These are phyloP conservation scores for Amesomyces nigricolor DNA, from an alignment of 2,329 filamentous ascomycete genomes.

Conservation along the genomic window DNA sequence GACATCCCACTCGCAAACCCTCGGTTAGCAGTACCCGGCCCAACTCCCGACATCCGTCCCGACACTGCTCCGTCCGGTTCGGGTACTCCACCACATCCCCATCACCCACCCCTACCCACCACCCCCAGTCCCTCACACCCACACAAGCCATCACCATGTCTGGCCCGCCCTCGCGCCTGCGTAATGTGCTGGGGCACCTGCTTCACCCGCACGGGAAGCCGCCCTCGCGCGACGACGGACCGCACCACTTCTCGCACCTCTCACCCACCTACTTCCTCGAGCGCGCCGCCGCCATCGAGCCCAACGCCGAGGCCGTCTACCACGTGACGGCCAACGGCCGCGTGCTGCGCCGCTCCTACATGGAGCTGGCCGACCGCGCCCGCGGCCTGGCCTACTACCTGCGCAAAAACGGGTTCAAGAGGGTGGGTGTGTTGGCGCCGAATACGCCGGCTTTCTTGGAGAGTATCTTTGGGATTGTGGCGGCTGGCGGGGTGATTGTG, in stretches of 20 bases:
- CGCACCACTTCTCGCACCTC: constrained; percentile 70
- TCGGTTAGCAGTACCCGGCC: neutral
- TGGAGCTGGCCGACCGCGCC: constrained; percentile 77
- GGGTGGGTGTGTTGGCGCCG: constrained; percentile 79
- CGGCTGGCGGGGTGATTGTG: constrained; percentile 73
- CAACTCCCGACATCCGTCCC: neutral
- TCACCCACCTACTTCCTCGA: constrained; percentile 80
- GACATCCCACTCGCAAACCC: no score
- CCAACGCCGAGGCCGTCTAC: constrained; percentile 75
- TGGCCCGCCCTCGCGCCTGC: constrained; percentile 22
- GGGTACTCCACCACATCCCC: neutral
- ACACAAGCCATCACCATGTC: constrained; percentile 19
- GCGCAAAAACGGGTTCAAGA: constrained; percentile 63
- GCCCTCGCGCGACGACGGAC: constrained; percentile 34
- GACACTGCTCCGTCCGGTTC: no score
- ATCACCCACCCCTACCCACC: neutral
- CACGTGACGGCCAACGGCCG: constrained; percentile 76
- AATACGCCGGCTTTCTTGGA: constrained; percentile 96
- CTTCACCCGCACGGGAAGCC: constrained; percentile 38
- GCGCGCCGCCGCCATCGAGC: constrained; percentile 82
- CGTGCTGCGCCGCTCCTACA: constrained; percentile 69
- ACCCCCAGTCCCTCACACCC: neutral
- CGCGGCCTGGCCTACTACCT: constrained; percentile 85
- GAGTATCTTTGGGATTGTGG: constrained; percentile 79
- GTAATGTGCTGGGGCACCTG: constrained; percentile 28